phyloP scores from a whole-genome alignment of 208 protist genomes.

The Trypanosoma avium region DNA sequence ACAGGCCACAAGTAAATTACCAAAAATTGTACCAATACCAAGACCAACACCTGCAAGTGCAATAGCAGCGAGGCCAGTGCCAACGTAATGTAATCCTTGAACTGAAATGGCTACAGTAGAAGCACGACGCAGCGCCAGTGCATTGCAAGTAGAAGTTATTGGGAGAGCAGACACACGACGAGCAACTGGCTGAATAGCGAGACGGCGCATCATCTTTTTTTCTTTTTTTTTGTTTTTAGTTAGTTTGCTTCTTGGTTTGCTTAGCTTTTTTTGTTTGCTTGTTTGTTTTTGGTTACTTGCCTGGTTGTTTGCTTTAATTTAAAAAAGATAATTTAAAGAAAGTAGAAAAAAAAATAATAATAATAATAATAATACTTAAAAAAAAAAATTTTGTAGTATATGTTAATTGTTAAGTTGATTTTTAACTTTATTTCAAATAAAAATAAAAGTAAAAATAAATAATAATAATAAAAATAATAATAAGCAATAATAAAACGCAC shows the following conservation, averaged over 20 bases:
- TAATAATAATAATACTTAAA: too few relatives aligned
- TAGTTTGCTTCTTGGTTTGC: constrained; percentile 61
- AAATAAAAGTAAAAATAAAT: background rate
- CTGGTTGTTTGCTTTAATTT: too few relatives aligned
- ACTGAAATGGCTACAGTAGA: constrained; percentile 89
- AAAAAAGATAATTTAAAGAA: constrained; percentile 67
- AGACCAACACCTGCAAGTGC: constrained; percentile 89
- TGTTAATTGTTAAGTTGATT: too few relatives aligned
- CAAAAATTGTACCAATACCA: constrained; percentile 91
- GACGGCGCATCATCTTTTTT: constrained; percentile 84
- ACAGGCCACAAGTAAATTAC: constrained; percentile 80
- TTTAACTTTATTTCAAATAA: background rate
- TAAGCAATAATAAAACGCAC: background rate
- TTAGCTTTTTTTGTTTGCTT: constrained; percentile 79
- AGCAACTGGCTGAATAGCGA: constrained; percentile 52
- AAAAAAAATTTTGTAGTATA: too few relatives aligned
- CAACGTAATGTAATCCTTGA: constrained; percentile 91
- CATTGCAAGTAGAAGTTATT: constrained; percentile 21
- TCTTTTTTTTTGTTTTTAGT: constrained; percentile 24
- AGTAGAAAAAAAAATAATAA: too few relatives aligned
- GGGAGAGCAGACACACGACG: constrained; percentile 49
- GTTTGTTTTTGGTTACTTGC: too few relatives aligned
- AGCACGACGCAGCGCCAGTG: constrained; percentile 51
- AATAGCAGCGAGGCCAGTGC: constrained; percentile 88
- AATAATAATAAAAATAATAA: background rate